phyloP scores from a whole-genome alignment of 2,329 filamentous ascomycete genomes.

The Xylaria sp. region DNA sequence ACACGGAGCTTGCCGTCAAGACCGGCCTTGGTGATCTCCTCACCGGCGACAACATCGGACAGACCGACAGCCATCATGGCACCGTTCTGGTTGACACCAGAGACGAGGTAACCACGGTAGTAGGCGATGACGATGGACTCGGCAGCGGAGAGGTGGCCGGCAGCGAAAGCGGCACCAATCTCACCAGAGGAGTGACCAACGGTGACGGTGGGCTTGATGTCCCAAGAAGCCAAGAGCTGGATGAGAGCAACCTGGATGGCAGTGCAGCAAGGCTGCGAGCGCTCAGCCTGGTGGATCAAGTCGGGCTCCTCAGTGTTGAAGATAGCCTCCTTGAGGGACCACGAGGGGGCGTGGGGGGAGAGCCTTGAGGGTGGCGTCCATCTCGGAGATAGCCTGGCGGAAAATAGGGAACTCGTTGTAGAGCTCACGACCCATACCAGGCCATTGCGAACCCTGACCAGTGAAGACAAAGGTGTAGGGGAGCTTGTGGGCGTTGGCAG shows the following conservation, averaged over 20 bases:
- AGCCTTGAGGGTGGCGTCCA: conserved; percentile 9
- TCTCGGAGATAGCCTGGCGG: conserved; percentile 7
- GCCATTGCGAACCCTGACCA: conserved; percentile 33
- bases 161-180: conserved; percentile 29
- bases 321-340: conserved; percentile 12
- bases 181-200: conserved; percentile 35
- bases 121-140: conserved; percentile 22
- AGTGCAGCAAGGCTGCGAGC: conserved; percentile 31
- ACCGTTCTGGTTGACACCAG: neutral
- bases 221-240: conserved; percentile 29
- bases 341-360: conserved; percentile 1
- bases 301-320: neutral
- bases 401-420: conserved; percentile 11
- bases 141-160: conserved; percentile 16
- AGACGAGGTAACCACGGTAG: conserved; percentile 12
- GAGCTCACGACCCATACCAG: conserved; percentile 25
- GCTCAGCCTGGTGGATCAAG: conserved; percentile 19
- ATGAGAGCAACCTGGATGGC: conserved; percentile 35
- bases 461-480: conserved; percentile 14
- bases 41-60: neutral
- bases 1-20: conserved; percentile 4
- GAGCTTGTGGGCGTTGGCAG: neutral
- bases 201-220: conserved; percentile 33
- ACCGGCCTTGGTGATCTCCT: conserved; percentile 1
- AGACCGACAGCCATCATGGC: conserved; percentile 20